phyloP scores from a whole-genome alignment of 2,329 filamentous ascomycete species.

The Aureobasidium sp. region DNA sequence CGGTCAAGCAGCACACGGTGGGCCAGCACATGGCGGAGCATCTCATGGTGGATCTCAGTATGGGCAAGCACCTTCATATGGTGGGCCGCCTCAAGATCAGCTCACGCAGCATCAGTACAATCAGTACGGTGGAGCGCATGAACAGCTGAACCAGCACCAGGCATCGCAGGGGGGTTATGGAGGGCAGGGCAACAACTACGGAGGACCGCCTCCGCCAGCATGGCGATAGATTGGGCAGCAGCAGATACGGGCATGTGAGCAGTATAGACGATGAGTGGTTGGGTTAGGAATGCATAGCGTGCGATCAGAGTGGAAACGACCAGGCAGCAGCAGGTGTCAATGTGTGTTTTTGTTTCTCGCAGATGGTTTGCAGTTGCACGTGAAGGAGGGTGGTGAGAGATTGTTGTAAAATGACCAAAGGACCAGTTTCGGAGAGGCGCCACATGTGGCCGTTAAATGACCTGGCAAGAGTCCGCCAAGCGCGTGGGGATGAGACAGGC shows the following conservation, averaged over 20 bases:
- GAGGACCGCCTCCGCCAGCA: constrained; percentile 20
- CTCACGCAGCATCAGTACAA: constrained; percentile 12
- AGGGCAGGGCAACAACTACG: constrained; percentile 16
- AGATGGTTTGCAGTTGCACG: not conserved
- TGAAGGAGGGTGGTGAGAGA: not conserved
- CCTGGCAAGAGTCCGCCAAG: not conserved
- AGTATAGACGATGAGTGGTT: not conserved
- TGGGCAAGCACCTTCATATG: not conserved
- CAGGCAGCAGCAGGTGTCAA: not conserved
- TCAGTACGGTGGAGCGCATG: constrained; percentile 9
- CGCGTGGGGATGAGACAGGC: not conserved
- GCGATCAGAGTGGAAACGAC: not conserved
- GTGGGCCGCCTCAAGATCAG: constrained; percentile 1
- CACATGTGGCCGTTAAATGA: constrained; percentile 9
- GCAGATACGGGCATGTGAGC: not conserved
- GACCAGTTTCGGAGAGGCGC: not conserved
- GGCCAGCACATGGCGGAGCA: constrained; percentile 7
- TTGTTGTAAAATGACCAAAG: not conserved
- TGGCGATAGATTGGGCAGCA: constrained; percentile 20
- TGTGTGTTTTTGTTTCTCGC: not conserved
- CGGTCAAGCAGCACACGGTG: constrained; percentile 5
- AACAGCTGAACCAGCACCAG: constrained; percentile 1
- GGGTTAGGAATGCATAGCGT: constrained; percentile 1
- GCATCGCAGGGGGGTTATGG: constrained; percentile 10
- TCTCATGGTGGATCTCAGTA: not conserved